Evolutionary conservation across 2,329 filamentous ascomycete species (phyloP).

Genomic region (Exophiala phaeomuriformis): DNA sequence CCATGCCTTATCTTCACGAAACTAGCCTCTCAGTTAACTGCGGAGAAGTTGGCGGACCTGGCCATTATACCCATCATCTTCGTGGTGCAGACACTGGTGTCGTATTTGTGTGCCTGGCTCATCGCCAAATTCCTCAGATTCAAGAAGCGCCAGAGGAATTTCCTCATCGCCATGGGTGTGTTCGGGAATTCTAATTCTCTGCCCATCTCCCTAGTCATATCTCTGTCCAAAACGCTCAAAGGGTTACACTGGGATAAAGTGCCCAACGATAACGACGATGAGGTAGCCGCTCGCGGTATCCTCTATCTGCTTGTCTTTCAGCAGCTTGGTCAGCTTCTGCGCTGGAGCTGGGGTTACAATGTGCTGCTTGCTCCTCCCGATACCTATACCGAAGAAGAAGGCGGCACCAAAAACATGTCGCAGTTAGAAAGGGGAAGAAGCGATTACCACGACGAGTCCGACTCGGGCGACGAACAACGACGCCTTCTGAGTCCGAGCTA

Average conservation of each 20-base stretch:
- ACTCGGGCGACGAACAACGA: conserved; percentile 29
- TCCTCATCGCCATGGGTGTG: conserved; percentile 92
- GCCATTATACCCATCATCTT: conserved; percentile 96
- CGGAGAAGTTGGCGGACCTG: conserved; percentile 80
- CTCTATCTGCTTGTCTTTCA: conserved; percentile 96
- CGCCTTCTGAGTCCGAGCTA: conserved; percentile 21
- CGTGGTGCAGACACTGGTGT: conserved; percentile 75
- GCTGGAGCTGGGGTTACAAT: conserved; percentile 98
- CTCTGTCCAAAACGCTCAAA: conserved; percentile 81
- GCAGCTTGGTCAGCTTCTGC: conserved; percentile 86
- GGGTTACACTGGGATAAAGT: conserved; percentile 91
- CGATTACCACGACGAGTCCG: conserved; percentile 36
- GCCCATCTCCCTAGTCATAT: conserved; percentile 91
- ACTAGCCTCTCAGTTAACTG: conserved; percentile 85
- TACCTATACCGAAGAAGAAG: conserved; percentile 40
- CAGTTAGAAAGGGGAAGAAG: conserved; percentile 35
- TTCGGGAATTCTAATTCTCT: conserved; percentile 98
- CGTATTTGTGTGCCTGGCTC: conserved; percentile 65
- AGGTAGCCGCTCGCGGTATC: conserved; percentile 88
- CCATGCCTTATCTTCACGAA: conserved; percentile 98
- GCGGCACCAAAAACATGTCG: conserved; percentile 33
- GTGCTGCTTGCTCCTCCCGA: conserved; percentile 82
- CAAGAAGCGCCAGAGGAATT: conserved; percentile 79
- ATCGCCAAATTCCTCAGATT: conserved; percentile 73
- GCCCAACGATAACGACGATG: conserved; percentile 86